Base-by-base conservation (phyloP, 2,329 filamentous ascomycete species). In the Pestalotiopsis sp. region DNA sequence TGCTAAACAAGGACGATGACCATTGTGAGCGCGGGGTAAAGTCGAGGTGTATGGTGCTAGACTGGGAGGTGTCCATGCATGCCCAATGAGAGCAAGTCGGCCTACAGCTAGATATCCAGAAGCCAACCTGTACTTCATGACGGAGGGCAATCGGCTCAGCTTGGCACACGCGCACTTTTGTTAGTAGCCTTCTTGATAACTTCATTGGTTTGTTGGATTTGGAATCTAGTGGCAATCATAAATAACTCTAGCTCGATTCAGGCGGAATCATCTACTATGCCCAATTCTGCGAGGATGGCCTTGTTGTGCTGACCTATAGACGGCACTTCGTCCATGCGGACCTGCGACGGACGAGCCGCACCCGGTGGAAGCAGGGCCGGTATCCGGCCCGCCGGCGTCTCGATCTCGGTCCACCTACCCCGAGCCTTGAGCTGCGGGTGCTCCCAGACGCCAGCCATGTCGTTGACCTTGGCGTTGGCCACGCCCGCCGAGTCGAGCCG, bases 381-480 rank as follows among this genome's bases (percentile, higher is more conserved):
- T 17, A 89, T 79, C 3, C 23, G 71, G 0, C 87, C 85, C 1
- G 72, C 77, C 0, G 84, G 80, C 0, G 84, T 87, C 20, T 84
- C 75, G 12, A 89, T 78, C 64, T 86, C 76, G 0, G 83, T 82
- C 86, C 86, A 89, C 12, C 87, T 77, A 0, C 78, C 75, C n/a
- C 87, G 77, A 1, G 86, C 85, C 57, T 78, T 74, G 0, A 89
- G 78, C 69, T 88, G 87, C 1, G 83, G 83, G 70, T 89, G 87
- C 0, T 83, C 75, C 86, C 86, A 88, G 0, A 89, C 80, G 3
- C 80, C 84, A 12, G 84, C 78, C 85, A 89, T 87, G 59, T 86
- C 82, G 67, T 87, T 88, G 25, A 89, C 80, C 45, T 82, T 86
- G 3, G 86, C 85, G 71, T 89, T 89, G 0, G 87, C 87, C 60